phyloP scores from a whole-genome alignment of 1,139 yeast species.

The Candida dubliniensis region DNA sequence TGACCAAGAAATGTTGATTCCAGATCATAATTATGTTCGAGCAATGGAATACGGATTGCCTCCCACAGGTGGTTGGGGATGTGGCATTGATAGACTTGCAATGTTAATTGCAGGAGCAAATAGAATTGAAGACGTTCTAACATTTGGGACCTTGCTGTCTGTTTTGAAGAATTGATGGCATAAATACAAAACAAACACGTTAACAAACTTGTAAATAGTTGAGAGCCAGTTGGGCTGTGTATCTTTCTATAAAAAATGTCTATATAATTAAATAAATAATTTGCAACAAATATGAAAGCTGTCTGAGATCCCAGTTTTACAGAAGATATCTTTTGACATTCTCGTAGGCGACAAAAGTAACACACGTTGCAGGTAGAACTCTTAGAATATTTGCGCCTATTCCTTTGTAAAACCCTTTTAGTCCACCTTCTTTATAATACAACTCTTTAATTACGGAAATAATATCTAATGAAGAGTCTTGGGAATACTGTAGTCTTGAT shows the following conservation, averaged over 20 bases:
- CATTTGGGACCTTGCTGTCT: constrained; percentile 80
- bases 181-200: no score
- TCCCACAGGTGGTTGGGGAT: constrained; percentile 98
- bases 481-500: constrained; percentile 66
- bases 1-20: constrained; percentile 65
- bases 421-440: constrained; percentile 45
- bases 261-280: neutral
- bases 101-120: constrained; percentile 69
- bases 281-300: neutral
- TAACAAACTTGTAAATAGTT: no score
- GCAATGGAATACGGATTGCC: constrained; percentile 93
- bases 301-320: neutral
- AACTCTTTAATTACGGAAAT: constrained; percentile 23
- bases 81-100: constrained; percentile 86
- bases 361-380: constrained; percentile 74
- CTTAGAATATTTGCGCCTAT: constrained; percentile 57
- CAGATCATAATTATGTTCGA: constrained; percentile 70
- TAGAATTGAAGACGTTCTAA: constrained; percentile 76
- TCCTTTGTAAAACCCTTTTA: constrained; percentile 76
- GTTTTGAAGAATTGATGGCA: constrained; percentile 31
- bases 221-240: neutral
- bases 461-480: constrained; percentile 18
- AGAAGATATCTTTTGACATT: constrained; percentile 27
- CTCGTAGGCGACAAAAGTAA: constrained; percentile 69
- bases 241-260: neutral